Evolutionary conservation across 139 green algal genomes (phyloP).

Genomic region (Chlorokybus atmophyticus): DNA sequence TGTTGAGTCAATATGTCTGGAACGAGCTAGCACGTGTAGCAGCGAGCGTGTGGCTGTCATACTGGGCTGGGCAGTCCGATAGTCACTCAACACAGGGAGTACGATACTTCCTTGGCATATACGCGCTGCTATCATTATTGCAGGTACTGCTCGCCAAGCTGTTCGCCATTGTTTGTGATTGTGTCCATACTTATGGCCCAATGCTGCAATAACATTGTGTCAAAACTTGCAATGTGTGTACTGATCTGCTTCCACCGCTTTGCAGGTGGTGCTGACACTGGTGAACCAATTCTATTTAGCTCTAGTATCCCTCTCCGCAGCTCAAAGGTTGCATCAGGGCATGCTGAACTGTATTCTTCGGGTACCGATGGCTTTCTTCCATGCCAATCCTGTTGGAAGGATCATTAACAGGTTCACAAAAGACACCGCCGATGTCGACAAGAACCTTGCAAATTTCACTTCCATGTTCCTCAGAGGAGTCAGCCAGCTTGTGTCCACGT

Average conservation of each 20-base stretch:
- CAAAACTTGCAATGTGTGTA: too few species aligned
- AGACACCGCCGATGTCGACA: slow-evolving; percentile 19
- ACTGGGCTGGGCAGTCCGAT: slow-evolving; percentile 19
- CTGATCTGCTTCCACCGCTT: too few species aligned
- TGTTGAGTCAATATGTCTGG: slow-evolving; percentile 12
- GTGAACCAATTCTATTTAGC: slow-evolving; percentile 9
- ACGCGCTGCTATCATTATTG: slow-evolving; percentile 22
- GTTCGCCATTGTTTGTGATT: too few species aligned
- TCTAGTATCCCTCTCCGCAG: slow-evolving; percentile 11
- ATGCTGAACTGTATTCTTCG: slow-evolving; percentile 44
- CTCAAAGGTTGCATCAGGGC: slow-evolving; percentile 15
- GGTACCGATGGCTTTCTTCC: slow-evolving; percentile 81
- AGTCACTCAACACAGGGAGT: slow-evolving; percentile 12
- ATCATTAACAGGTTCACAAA: slow-evolving; percentile 76
- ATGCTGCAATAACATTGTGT: too few species aligned
- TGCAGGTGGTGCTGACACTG: neutral
- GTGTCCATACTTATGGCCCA: too few species aligned
- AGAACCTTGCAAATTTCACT: slow-evolving; percentile 15
- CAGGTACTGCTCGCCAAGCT: too few species aligned
- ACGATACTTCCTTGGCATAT: slow-evolving; percentile 25
- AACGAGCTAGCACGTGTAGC: slow-evolving; percentile 10
- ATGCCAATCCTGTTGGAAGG: slow-evolving; percentile 77
- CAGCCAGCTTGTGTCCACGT: slow-evolving; percentile 24
- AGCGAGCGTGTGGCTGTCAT: slow-evolving; percentile 13
- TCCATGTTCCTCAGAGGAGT: slow-evolving; percentile 21